A percentile compares a stretch with the other conserved stretches of the same genome.
Evolutionary conservation across 1,284 basidiomycete genomes (phyloP).

Genomic region (Marasmius tenuissimus): DNA sequence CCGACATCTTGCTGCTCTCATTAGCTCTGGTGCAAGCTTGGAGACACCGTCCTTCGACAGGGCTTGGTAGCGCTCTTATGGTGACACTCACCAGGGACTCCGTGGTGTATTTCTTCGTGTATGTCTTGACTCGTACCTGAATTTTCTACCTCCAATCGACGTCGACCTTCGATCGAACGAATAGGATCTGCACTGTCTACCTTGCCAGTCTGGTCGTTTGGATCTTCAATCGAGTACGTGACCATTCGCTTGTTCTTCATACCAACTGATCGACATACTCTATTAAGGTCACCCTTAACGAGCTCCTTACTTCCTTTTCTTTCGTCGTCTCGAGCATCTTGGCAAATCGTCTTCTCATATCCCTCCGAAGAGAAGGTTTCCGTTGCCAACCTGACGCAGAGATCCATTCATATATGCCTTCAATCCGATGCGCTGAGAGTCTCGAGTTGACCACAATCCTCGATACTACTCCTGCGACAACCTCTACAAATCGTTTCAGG

Average conservation of each 20-base stretch:
- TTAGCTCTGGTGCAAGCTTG: constrained; percentile 9
- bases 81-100: constrained; percentile 6
- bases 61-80: constrained; percentile 1
- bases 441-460: too few relatives aligned
- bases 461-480: too few relatives aligned
- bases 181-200: constrained; percentile 10
- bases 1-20: constrained; percentile 5
- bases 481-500: too few relatives aligned
- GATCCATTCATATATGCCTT: not conserved
- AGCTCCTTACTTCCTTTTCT: constrained; percentile 11
- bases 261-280: not conserved
- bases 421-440: not conserved
- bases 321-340: constrained; percentile 10
- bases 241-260: not conserved
- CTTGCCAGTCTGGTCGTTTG: constrained; percentile 9
- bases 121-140: not conserved
- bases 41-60: not conserved
- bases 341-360: constrained; percentile 12
- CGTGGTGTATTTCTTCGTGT: constrained; percentile 9
- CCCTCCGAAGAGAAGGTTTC: not conserved
- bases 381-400: not conserved
- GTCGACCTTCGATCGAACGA: not conserved
- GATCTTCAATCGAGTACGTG: constrained; percentile 12
- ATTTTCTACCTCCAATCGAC: not conserved
- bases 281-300: constrained; percentile 9